Conservation (phyloP, 73 alveolate genomes). For the Paramecium primaurelia region DNA sequence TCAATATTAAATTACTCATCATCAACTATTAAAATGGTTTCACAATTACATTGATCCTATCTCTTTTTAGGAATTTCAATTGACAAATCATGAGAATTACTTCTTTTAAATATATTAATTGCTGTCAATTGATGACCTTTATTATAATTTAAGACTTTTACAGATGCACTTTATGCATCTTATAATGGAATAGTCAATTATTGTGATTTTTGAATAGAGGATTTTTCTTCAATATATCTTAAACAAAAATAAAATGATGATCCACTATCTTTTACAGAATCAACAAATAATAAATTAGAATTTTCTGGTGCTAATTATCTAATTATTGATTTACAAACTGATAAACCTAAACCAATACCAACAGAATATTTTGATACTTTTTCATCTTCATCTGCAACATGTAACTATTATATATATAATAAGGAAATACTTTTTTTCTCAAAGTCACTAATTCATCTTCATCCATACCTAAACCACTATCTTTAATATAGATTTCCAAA, state of each 20-base stretch:
- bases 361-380: constrained; percentile 33
- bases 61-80: neutral
- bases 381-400: constrained; percentile 35
- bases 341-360: constrained; percentile 24
- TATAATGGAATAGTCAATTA: neutral
- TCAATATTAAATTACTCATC: constrained; percentile 7
- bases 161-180: constrained; percentile 18
- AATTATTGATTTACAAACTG: neutral
- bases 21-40: constrained; percentile 3
- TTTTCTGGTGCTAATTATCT: neutral
- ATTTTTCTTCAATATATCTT: neutral
- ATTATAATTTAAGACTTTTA: neutral
- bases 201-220: neutral
- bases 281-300: constrained; percentile 1
- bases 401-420: neutral
- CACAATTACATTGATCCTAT: neutral
- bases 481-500: neutral
- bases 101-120: neutral
- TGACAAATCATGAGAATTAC: neutral
- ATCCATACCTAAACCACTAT: constrained; percentile 39
- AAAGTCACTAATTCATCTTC: neutral
- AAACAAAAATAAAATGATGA: constrained; percentile 4
- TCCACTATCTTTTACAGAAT: neutral
- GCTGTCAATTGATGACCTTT: neutral
- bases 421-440: neutral